Evolutionary conservation across 768 basidiomycete species (phyloP).

Genomic region (Lactifluus rugatus): DNA sequence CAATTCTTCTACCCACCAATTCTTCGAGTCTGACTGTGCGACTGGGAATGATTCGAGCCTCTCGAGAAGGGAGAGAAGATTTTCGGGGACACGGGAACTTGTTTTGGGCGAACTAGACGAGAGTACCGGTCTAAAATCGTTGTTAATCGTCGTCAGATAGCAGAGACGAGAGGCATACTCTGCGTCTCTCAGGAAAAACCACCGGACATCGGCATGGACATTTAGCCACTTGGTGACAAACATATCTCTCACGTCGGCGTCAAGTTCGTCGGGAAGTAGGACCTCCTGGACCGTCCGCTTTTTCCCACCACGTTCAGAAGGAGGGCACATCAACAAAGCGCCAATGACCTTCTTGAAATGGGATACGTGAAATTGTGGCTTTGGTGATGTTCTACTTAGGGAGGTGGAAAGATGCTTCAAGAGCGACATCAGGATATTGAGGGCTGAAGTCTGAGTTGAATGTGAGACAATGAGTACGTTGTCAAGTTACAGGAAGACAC

Average conservation of each 20-base stretch:
- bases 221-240: conserved; percentile 70
- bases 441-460: conserved; percentile 45
- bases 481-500: conserved; percentile 23
- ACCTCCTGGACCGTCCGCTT: conserved; percentile 14
- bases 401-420: conserved; percentile 70
- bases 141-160: conserved; percentile 5
- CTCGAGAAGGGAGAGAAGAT: conserved; percentile 58
- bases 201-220: conserved; percentile 74
- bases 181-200: conserved; percentile 80
- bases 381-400: conserved; percentile 34
- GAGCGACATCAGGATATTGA: conserved; percentile 69
- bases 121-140: conserved; percentile 22
- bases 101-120: conserved; percentile 19
- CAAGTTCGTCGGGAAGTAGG: conserved; percentile 31
- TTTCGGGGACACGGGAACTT: conserved; percentile 36
- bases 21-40: conserved; percentile 52
- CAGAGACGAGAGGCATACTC: conserved; percentile 36
- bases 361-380: conserved; percentile 57
- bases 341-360: conserved; percentile 58
- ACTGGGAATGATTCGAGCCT: conserved; percentile 66
- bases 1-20: conserved; percentile 73
- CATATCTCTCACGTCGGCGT: conserved; percentile 48
- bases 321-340: conserved; percentile 52
- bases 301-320: conserved; percentile 30
- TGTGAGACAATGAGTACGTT: conserved; percentile 6